Conservation (phyloP, 108 stramenopile genomes). For the Fistulifera pelliculosa region DNA sequence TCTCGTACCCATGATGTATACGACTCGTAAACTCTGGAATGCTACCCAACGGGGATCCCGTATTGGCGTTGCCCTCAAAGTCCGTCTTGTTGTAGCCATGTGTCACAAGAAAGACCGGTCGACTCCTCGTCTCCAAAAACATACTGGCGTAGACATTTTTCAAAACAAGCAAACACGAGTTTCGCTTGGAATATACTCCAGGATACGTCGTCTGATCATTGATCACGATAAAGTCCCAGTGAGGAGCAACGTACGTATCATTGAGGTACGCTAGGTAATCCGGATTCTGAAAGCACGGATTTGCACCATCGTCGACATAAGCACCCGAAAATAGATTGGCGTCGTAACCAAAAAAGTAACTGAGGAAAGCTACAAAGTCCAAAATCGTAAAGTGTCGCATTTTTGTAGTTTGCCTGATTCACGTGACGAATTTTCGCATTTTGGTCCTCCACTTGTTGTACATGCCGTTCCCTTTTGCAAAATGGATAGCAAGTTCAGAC, state of each 20-base stretch:
- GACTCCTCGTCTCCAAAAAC: conserved; percentile 18
- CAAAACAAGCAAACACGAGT: conserved; percentile 15
- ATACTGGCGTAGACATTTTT: conserved; percentile 20
- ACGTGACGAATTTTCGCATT: not conserved
- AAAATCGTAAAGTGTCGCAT: conserved; percentile 26
- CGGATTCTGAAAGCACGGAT: conserved; percentile 5
- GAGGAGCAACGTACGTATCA: conserved; percentile 3
- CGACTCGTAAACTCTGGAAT: conserved; percentile 33
- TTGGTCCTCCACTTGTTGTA: conserved; percentile 1
- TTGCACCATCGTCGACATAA: conserved; percentile 5
- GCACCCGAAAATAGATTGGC: conserved; percentile 2
- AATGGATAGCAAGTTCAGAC: conserved; percentile 12
- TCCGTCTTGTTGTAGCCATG: conserved; percentile 28
- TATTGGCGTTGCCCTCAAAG: conserved; percentile 12
- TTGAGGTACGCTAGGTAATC: conserved; percentile 6
- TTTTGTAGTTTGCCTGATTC: not conserved
- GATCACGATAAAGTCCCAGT: conserved; percentile 33
- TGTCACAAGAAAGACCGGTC: conserved; percentile 30
- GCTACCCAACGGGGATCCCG: conserved; percentile 13
- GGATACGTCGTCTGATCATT: conserved; percentile 30
- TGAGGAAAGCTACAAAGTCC: conserved; percentile 39
- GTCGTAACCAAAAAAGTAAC: conserved; percentile 29
- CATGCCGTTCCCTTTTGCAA: conserved; percentile 8
- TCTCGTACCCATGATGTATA: conserved; percentile 31
- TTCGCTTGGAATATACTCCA: conserved; percentile 14